phyloP scores from a whole-genome alignment of 2,329 filamentous ascomycete species.

The Geoglossum cookeanum region DNA sequence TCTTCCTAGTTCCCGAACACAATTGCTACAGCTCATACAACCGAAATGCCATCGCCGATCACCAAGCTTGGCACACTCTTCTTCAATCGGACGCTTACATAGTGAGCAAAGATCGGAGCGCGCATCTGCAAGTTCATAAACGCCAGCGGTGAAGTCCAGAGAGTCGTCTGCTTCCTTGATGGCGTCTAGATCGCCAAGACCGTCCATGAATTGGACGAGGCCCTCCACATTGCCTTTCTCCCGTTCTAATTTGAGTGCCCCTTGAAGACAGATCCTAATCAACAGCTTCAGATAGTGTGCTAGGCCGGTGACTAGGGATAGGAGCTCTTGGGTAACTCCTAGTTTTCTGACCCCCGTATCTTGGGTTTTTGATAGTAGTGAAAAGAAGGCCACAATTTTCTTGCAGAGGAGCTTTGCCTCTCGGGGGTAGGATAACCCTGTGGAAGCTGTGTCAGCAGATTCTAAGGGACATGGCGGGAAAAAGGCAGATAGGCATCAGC shows the following conservation, averaged over 20 bases:
- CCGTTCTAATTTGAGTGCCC: conserved; percentile 74
- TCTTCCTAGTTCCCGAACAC: conserved; percentile 51
- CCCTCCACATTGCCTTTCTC: conserved; percentile 58
- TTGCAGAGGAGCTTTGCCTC: conserved; percentile 99
- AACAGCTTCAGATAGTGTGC: conserved; percentile 95
- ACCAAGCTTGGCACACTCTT: conserved; percentile 64
- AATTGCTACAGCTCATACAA: conserved; percentile 54
- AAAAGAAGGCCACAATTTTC: conserved; percentile 97
- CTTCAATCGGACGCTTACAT: conserved; percentile 79
- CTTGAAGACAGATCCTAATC: conserved; percentile 91
- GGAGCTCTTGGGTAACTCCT: conserved; percentile 89
- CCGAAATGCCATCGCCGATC: conserved; percentile 67
- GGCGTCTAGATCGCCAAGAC: conserved; percentile 66
- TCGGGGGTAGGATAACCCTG: conserved; percentile 74
- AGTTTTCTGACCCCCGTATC: conserved; percentile 78
- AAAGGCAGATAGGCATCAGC: not conserved
- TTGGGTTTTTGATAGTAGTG: conserved; percentile 81
- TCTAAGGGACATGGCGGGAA: not conserved
- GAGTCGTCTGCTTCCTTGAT: conserved; percentile 52
- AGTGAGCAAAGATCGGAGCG: conserved; percentile 68
- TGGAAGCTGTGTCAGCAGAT: conserved; percentile 4
- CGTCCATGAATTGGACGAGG: conserved; percentile 64
- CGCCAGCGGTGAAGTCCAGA: conserved; percentile 44
- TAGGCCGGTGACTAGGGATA: conserved; percentile 89
- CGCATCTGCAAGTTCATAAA: conserved; percentile 48